Conservation (phyloP, 2,329 filamentous ascomycete genomes). For the Cytospora mali region DNA sequence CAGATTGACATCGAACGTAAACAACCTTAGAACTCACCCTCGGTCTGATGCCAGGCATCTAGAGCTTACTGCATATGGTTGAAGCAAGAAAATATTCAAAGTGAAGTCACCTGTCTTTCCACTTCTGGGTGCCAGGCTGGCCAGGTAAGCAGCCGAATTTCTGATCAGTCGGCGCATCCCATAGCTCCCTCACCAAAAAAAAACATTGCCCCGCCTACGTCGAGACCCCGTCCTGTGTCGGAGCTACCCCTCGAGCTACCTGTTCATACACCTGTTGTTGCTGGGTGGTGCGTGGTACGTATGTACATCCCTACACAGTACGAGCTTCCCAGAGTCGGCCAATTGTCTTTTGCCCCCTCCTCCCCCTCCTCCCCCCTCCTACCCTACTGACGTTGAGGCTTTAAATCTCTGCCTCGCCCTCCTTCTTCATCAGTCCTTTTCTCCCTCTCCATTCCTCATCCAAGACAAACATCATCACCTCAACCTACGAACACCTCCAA, state of each 20-base stretch:
- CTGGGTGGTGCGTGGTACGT: not conserved
- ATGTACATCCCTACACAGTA: not conserved
- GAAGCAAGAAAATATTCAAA: not conserved
- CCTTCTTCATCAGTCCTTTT: conserved; percentile 12
- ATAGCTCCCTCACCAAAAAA: conserved; percentile 17
- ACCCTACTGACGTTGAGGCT: conserved; percentile 26
- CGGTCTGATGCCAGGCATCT: not conserved
- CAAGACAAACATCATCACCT: conserved; percentile 17
- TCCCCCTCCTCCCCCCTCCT: conserved; percentile 13
- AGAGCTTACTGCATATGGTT: not conserved
- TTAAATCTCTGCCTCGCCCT: conserved; percentile 29
- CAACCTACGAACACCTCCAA: conserved; percentile 1
- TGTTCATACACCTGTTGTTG: not conserved
- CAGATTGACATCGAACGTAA: not conserved
- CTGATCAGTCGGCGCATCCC: conserved; percentile 8
- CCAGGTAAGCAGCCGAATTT: not conserved
- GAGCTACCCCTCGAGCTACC: conserved; percentile 14
- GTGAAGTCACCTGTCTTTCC: conserved; percentile 16
- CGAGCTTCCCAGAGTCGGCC: conserved; percentile 16
- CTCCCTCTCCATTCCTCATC: conserved; percentile 15
- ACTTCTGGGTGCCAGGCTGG: not conserved
- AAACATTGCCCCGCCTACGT: conserved; percentile 19
- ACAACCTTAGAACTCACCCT: not conserved
- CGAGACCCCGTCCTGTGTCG: conserved; percentile 20
- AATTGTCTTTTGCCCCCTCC: conserved; percentile 10